phyloP scores from a whole-genome alignment of 345 rosid species.

The Theobroma cacao region DNA sequence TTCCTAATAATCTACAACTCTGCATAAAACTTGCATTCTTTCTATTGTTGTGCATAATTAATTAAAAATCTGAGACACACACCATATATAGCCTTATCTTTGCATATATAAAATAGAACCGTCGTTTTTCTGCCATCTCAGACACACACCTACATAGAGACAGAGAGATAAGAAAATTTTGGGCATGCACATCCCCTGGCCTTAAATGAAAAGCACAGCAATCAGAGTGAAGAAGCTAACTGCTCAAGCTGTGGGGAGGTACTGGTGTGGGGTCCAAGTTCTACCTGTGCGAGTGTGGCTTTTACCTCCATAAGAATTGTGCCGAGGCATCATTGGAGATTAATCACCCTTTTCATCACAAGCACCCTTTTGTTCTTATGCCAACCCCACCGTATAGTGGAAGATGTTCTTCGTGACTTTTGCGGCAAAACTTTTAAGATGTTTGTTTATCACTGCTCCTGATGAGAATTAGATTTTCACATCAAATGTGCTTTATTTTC shows the following conservation, averaged over 20 bases:
- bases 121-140: too few species aligned
- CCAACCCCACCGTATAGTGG: neutral
- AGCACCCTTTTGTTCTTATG: neutral
- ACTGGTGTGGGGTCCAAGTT: neutral
- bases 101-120: too few species aligned
- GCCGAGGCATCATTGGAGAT: neutral
- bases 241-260: neutral
- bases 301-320: neutral
- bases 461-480: neutral
- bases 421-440: neutral
- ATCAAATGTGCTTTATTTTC: conserved; percentile 2
- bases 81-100: too few species aligned
- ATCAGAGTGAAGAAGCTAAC: neutral
- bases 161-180: neutral
- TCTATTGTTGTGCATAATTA: too few species aligned
- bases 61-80: too few species aligned
- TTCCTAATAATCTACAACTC: too few species aligned
- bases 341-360: neutral
- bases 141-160: neutral
- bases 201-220: neutral
- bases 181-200: neutral
- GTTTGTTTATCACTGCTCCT: neutral
- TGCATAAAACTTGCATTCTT: too few species aligned
- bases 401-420: neutral
- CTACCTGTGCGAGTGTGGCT: neutral